Evolutionary conservation across 257 asterid genomes (phyloP).

Genomic region (Echium plantagineum): DNA sequence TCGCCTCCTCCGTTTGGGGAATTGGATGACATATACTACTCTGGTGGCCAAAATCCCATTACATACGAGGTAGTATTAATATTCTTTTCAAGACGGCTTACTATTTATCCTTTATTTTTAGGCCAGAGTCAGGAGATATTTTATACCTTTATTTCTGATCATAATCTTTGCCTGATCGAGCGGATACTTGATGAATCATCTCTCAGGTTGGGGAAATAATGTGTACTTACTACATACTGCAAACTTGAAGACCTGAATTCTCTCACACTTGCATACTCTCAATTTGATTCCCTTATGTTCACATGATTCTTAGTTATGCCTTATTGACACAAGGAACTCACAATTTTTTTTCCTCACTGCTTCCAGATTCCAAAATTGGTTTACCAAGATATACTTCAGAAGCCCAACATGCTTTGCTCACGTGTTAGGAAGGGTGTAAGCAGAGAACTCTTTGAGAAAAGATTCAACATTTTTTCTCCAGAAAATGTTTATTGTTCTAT

Average conservation of each 20-base stretch:
- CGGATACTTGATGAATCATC: neutral
- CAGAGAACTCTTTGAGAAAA: conserved; percentile 34
- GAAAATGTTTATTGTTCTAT: conserved; percentile 53
- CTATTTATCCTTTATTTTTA: conserved; percentile 6
- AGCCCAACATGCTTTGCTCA: conserved; percentile 23
- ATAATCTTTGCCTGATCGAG: too few relatives aligned
- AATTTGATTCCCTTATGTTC: neutral
- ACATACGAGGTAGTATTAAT: conserved; percentile 50
- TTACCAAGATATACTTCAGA: conserved; percentile 43
- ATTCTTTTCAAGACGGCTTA: neutral
- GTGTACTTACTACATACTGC: neutral
- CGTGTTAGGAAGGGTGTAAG: conserved; percentile 27
- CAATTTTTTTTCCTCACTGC: conserved; percentile 11
- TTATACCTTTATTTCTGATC: too few relatives aligned
- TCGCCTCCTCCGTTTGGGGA: conserved; percentile 90
- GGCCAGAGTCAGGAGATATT: too few relatives aligned
- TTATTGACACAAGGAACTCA: neutral
- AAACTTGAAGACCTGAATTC: neutral
- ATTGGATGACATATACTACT: conserved; percentile 63
- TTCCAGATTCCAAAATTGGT: conserved; percentile 79
- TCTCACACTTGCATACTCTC: neutral
- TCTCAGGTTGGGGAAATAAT: neutral
- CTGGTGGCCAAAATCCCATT: conserved; percentile 80
- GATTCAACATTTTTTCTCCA: conserved; percentile 71
- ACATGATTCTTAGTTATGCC: neutral